Base-by-base conservation (phyloP, 2,329 filamentous ascomycete species). In the Monascus ruber region DNA sequence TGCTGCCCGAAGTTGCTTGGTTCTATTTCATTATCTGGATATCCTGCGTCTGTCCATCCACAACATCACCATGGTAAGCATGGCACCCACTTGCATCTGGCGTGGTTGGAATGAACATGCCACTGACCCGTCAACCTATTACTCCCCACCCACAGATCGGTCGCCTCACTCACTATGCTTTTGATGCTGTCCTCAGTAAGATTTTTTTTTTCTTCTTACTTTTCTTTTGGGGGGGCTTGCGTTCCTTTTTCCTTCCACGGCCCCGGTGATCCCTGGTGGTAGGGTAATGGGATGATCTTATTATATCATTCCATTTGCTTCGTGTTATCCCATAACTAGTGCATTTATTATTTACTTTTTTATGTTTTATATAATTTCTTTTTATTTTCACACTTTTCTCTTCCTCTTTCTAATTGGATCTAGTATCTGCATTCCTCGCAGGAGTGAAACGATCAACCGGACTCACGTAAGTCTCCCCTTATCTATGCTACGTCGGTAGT, bases 371-470 rank as follows among this genome's bases (percentile, higher is more conserved):
- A 17, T 17, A 17, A 17, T 17, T 17, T 17, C 17, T 17, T 9
- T n/a, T 41, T 27, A 6, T 17, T 26, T 34, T 26, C 1, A 17
- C 8, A 24, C 28, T 5, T 24, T 24, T 10, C 8, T 26, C 2
- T 29, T 29, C 24, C 28, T 29, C 6, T 32, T 38, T 26, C 11
- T n/a, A 28, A n/a, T 32, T 36, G 8, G 10, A 45, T 11, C 33
- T 44, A 93, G 85, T 98, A 64, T 98, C 91, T 56, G 85, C 91
- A 47, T 89, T 96, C 63, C 80, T 98, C 50, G 91, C 91, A 31
- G 91, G 91, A 56, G 88, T 98, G 72, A 93, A 94, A 71, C 86
- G 91, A 53, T 95, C 89, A 48, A 96, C 91, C 45, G 91, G 91
- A 57, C 74, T 98, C 69, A 95, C 88, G 91, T 98, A 84, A 77